These are phyloP conservation scores for Bisporella sp. DNA, from an alignment of 2,329 filamentous ascomycete genomes.

Conservation along the genomic window DNA sequence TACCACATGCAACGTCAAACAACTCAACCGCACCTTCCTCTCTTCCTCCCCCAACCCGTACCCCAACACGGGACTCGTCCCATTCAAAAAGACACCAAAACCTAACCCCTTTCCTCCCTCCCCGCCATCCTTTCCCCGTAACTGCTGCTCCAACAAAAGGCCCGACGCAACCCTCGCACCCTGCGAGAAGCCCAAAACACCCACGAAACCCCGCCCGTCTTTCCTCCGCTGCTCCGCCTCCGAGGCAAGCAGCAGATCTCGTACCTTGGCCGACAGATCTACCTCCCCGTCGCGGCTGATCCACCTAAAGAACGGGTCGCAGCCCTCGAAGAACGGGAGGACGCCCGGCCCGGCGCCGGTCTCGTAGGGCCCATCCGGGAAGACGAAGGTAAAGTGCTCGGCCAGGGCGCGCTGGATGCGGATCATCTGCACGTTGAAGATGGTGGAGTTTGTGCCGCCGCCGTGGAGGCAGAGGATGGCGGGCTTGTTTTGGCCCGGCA, in stretches of 20 bases:
- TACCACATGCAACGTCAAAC: conserved; percentile 18
- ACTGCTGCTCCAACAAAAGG: conserved; percentile 55
- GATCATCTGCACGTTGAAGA: conserved; percentile 20
- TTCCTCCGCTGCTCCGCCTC: conserved; percentile 1
- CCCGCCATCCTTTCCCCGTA: conserved; percentile 1
- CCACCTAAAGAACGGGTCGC: conserved; percentile 17
- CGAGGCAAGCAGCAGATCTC: conserved; percentile 1
- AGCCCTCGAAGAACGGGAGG: conserved; percentile 38
- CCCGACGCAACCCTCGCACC: conserved; percentile 56
- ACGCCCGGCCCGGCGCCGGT: conserved; percentile 57
- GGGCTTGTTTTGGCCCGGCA: background rate
- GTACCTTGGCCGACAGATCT: conserved; percentile 8
- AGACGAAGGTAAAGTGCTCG: conserved; percentile 61
- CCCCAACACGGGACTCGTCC: conserved; percentile 11
- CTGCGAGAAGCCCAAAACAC: conserved; percentile 59
- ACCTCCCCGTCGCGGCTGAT: background rate
- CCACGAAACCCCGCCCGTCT: conserved; percentile 45
- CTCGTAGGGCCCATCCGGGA: conserved; percentile 61
- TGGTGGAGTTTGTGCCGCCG: conserved; percentile 13
- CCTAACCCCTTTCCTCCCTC: background rate
- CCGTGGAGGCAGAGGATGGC: conserved; percentile 15
- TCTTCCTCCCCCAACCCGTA: conserved; percentile 4
- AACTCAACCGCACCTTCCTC: conserved; percentile 7
- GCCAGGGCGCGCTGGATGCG: conserved; percentile 13
- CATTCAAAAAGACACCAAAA: conserved; percentile 16